Conservation (phyloP, 805 yeast species). For the Suhomyces emberorum region DNA sequence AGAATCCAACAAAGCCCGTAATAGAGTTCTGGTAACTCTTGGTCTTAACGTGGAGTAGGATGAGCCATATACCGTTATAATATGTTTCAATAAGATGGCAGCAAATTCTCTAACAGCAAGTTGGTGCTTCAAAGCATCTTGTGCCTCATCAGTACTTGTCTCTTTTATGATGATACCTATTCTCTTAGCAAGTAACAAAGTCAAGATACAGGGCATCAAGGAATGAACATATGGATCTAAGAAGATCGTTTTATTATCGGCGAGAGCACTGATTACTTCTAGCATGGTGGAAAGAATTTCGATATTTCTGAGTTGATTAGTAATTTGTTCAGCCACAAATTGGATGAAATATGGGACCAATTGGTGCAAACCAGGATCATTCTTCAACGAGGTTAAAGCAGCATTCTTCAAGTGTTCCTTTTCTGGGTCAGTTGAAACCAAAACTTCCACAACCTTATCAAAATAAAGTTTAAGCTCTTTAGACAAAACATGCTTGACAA, state of each 20-base stretch:
- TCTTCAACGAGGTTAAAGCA: conserved; percentile 77
- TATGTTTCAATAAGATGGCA: conserved; percentile 73
- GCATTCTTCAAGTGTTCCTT: conserved; percentile 64
- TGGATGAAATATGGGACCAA: conserved; percentile 94
- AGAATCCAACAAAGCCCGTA: conserved; percentile 86
- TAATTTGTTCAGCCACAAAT: conserved; percentile 91
- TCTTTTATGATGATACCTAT: conserved; percentile 57
- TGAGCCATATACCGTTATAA: conserved; percentile 76
- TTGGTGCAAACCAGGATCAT: conserved; percentile 96
- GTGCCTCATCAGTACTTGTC: conserved; percentile 27
- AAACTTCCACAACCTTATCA: conserved; percentile 81
- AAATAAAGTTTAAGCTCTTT: conserved; percentile 92
- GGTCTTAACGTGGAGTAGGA: conserved; percentile 88
- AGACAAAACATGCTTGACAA: conserved; percentile 92
- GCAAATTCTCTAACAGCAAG: conserved; percentile 83
- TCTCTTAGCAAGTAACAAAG: conserved; percentile 82
- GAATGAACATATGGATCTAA: conserved; percentile 96
- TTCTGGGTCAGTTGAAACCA: conserved; percentile 55
- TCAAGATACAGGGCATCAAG: conserved; percentile 92
- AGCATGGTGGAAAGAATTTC: conserved; percentile 76
- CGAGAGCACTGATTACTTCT: conserved; percentile 80
- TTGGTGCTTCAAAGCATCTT: conserved; percentile 32
- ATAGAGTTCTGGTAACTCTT: conserved; percentile 85
- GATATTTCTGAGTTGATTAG: conserved; percentile 76
- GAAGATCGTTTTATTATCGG: conserved; percentile 79